Evolutionary conservation across 306 rosid genomes (phyloP).

Genomic region (Malus sieversii): DNA sequence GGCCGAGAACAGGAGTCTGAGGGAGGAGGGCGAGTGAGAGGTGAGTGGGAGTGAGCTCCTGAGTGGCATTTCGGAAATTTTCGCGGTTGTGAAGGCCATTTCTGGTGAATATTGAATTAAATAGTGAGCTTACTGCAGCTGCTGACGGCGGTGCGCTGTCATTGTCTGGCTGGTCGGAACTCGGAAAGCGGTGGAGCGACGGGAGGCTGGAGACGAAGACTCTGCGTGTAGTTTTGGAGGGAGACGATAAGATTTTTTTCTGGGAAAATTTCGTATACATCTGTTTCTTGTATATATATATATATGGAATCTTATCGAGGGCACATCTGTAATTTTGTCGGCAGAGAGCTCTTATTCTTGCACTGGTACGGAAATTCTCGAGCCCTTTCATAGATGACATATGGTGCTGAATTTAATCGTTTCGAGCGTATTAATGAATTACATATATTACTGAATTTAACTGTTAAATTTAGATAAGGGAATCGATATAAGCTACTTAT

Average conservation of each 20-base stretch:
- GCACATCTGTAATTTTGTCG: not conserved
- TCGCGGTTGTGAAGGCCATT: slow-evolving; percentile 47
- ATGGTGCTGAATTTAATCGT: too few species aligned
- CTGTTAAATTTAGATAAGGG: too few species aligned
- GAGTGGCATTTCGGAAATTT: slow-evolving; percentile 46
- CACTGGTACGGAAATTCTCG: too few species aligned
- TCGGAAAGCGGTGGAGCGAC: slow-evolving; percentile 14
- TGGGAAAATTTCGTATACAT: not conserved
- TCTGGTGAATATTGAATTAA: not conserved
- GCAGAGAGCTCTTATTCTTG: not conserved
- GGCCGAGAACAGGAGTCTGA: slow-evolving; percentile 31
- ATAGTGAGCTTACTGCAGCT: not conserved
- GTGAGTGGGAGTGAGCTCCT: slow-evolving; percentile 39
- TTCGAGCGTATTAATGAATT: too few species aligned
- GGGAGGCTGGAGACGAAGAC: not conserved
- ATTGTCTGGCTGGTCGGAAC: slow-evolving; percentile 15
- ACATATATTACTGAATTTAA: too few species aligned
- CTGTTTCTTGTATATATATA: not conserved
- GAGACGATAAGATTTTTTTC: slow-evolving; percentile 34
- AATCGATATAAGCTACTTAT: too few species aligned
- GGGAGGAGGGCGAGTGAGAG: slow-evolving; percentile 30
- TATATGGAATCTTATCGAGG: not conserved
- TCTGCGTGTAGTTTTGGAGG: not conserved
- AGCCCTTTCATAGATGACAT: too few species aligned
- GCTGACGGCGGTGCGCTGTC: not conserved